A percentile compares a stretch with the other conserved stretches of the same genome.
Evolutionary conservation across 1,284 basidiomycete genomes (phyloP).

Genomic region (Microbotryum lychnidis-dioicae): DNA sequence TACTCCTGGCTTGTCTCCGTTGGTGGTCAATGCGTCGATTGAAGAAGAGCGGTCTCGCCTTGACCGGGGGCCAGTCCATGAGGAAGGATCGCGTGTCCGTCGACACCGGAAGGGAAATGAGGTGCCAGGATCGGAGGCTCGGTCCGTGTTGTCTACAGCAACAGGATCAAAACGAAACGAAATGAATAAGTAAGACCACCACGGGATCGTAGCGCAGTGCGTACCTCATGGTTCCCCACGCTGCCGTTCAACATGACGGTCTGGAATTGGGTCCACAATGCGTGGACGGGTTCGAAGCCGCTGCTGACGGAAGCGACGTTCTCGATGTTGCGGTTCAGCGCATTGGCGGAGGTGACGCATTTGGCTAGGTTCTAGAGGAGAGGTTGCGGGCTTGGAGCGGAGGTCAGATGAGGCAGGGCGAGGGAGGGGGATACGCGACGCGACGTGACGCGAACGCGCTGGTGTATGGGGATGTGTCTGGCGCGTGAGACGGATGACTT

Average conservation of each 20-base stretch:
- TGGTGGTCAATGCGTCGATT: not conserved
- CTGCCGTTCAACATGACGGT: slow-evolving; percentile 16
- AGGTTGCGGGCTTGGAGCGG: not conserved
- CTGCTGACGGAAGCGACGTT: slow-evolving; percentile 17
- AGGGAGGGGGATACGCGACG: no score
- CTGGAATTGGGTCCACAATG: slow-evolving; percentile 24
- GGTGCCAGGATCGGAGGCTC: slow-evolving; percentile 1
- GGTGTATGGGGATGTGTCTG: not conserved
- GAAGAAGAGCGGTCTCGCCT: slow-evolving; percentile 6
- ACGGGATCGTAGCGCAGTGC: no score
- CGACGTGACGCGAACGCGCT: not conserved
- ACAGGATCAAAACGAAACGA: no score
- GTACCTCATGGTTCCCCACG: not conserved
- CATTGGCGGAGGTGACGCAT: slow-evolving; percentile 19
- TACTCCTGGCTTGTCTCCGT: not conserved
- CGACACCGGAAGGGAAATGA: slow-evolving; percentile 4
- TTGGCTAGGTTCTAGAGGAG: slow-evolving; percentile 22
- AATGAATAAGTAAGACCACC: no score
- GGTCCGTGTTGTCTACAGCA: slow-evolving; percentile 1
- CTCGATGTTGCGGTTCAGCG: slow-evolving; percentile 31
- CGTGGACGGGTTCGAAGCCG: slow-evolving; percentile 22
- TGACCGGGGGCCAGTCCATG: slow-evolving; percentile 16
- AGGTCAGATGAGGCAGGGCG: not conserved
- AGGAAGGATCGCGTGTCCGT: slow-evolving; percentile 10
- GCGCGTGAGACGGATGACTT: slow-evolving; percentile 1